Conservation (phyloP, 2,329 filamentous ascomycete species). For the Verticillium longisporum region DNA sequence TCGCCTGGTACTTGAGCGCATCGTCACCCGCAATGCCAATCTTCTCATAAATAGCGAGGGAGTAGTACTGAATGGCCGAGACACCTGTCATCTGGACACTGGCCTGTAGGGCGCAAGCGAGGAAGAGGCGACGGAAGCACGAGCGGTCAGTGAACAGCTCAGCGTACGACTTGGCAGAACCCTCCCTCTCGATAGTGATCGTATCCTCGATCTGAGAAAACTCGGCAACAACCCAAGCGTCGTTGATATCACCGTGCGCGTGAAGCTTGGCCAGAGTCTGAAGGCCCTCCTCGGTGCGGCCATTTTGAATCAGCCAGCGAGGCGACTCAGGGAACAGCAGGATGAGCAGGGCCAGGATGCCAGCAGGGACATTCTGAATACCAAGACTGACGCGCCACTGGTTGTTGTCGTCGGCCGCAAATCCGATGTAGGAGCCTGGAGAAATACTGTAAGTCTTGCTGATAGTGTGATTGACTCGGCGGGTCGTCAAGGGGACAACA, state of each 20-base stretch:
- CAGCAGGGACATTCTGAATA: slow-evolving; percentile 63
- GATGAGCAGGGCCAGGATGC: slow-evolving; percentile 58
- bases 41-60: slow-evolving; percentile 56
- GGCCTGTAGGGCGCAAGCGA: slow-evolving; percentile 63
- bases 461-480: background rate
- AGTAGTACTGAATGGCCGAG: slow-evolving; percentile 65
- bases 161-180: slow-evolving; percentile 61
- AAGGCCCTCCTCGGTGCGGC: slow-evolving; percentile 55
- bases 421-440: slow-evolving; percentile 21
- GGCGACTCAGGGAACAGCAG: slow-evolving; percentile 62
- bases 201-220: slow-evolving; percentile 61
- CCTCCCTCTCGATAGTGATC: slow-evolving; percentile 59
- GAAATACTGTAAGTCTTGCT: slow-evolving; percentile 19
- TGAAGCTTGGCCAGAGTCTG: slow-evolving; percentile 62
- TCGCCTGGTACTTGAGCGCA: slow-evolving; percentile 68
- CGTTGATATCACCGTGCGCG: slow-evolving; percentile 55
- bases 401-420: slow-evolving; percentile 14
- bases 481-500: too few relatives aligned
- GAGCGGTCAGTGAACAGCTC: slow-evolving; percentile 58
- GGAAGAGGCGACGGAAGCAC: slow-evolving; percentile 63
- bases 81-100: slow-evolving; percentile 70
- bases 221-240: slow-evolving; percentile 38
- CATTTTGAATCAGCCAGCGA: slow-evolving; percentile 70
- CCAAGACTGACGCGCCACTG: slow-evolving; percentile 41
- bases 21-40: slow-evolving; percentile 60